A percentile compares a stretch with the other conserved stretches of the same genome.
Evolutionary conservation across 805 yeast species (phyloP).

Genomic region (Sugiyamaella chiloensis): DNA sequence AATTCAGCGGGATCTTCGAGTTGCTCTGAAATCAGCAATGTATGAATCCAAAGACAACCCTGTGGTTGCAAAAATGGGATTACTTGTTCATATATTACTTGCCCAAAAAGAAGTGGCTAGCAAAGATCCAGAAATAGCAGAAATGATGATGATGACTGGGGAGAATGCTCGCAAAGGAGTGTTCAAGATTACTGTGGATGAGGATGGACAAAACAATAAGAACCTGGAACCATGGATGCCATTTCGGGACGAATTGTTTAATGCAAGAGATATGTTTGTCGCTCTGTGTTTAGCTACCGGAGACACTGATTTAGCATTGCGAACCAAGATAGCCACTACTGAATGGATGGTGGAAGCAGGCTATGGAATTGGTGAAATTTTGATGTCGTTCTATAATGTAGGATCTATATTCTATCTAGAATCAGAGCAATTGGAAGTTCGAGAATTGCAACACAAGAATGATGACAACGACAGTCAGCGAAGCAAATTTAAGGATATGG

Average conservation of each 20-base stretch:
- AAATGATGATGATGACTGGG: constrained; percentile 23
- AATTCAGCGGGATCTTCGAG: constrained; percentile 66
- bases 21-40: constrained; percentile 65
- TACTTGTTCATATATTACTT: constrained; percentile 57
- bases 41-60: constrained; percentile 45
- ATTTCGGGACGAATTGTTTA: constrained; percentile 73
- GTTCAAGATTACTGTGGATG: constrained; percentile 18
- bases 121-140: constrained; percentile 26
- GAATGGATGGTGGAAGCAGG: constrained; percentile 74
- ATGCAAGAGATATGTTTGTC: constrained; percentile 70
- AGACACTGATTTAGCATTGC: constrained; percentile 59
- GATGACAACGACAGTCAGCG: constrained; percentile 19
- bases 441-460: constrained; percentile 33
- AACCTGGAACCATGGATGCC: constrained; percentile 39
- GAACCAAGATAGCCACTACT: constrained; percentile 59
- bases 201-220: constrained; percentile 8
- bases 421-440: constrained; percentile 59
- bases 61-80: constrained; percentile 50
- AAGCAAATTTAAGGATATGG: constrained; percentile 22
- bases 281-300: constrained; percentile 68
- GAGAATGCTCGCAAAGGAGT: constrained; percentile 16
- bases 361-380: constrained; percentile 58
- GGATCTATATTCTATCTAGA: constrained; percentile 68
- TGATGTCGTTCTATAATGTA: constrained; percentile 60
- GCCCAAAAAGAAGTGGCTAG: constrained; percentile 63